These are phyloP conservation scores for Mytilinidion resinicola DNA, from an alignment of 495 filamentous ascomycete genomes.

Conservation along the genomic window DNA sequence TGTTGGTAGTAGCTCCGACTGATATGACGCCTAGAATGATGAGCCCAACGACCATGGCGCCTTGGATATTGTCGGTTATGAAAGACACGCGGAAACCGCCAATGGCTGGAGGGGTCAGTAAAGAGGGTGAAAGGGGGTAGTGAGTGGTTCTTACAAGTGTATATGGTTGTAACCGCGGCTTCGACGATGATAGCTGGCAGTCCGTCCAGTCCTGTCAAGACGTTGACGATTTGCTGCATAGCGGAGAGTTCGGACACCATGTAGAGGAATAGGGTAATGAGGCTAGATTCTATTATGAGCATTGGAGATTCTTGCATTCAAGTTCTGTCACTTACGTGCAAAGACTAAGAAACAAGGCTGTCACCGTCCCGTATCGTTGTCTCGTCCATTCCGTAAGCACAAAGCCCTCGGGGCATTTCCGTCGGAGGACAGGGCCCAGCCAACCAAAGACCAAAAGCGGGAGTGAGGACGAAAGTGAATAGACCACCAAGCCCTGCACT, in stretches of 20 bases:
- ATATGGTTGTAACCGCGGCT: slow-evolving; percentile 65
- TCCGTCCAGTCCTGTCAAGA: slow-evolving; percentile 64
- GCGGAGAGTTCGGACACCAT: slow-evolving; percentile 75
- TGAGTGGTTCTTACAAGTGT: slow-evolving; percentile 54
- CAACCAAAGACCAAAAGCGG: slow-evolving; percentile 63
- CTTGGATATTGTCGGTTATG: slow-evolving; percentile 71
- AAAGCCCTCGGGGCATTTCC: slow-evolving; percentile 69
- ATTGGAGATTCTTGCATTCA: not conserved
- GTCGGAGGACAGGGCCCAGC: slow-evolving; percentile 64
- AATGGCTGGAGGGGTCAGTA: slow-evolving; percentile 44
- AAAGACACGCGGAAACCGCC: slow-evolving; percentile 75
- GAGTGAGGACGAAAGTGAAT: slow-evolving; percentile 59
- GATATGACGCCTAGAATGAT: slow-evolving; percentile 65
- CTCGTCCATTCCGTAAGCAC: slow-evolving; percentile 75
- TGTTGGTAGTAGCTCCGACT: slow-evolving; percentile 61
- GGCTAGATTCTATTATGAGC: slow-evolving; percentile 22
- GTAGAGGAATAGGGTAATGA: slow-evolving; percentile 73
- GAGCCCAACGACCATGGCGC: slow-evolving; percentile 61
- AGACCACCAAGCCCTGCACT: slow-evolving; percentile 65
- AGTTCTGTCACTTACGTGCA: slow-evolving; percentile 32
- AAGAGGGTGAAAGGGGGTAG: not conserved
- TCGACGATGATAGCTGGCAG: slow-evolving; percentile 69
- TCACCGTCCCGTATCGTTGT: slow-evolving; percentile 59
- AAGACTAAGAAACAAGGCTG: slow-evolving; percentile 62
- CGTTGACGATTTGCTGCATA: slow-evolving; percentile 62